Conservation (phyloP, 2,329 filamentous ascomycete genomes). For the Xenoacremonium recifei region DNA sequence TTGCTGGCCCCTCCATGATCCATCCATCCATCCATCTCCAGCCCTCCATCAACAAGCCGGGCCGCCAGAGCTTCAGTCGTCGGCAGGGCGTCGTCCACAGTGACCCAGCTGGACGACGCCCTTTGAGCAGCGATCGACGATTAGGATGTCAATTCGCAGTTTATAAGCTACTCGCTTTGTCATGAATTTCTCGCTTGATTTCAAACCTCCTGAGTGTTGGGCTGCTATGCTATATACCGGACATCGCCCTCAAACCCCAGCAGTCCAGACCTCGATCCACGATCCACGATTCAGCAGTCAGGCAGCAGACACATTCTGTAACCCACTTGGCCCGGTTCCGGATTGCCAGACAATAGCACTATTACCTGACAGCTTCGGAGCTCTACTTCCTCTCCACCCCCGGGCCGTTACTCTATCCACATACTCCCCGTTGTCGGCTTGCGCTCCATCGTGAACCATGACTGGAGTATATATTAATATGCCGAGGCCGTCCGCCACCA, state of each 20-base stretch:
- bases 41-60: background rate
- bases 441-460: no score
- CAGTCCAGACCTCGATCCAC: conserved; percentile 1
- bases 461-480: conserved; percentile 25
- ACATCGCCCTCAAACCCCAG: background rate
- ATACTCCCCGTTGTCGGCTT: no score
- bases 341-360: no score
- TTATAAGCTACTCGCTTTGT: background rate
- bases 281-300: no score
- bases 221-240: background rate
- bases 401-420: no score
- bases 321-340: conserved; percentile 11
- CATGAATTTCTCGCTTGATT: background rate
- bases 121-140: background rate
- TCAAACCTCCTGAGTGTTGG: background rate
- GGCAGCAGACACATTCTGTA: conserved; percentile 1
- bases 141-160: background rate
- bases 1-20: background rate
- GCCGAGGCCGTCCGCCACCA: conserved; percentile 12
- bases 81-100: background rate
- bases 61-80: background rate
- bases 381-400: no score
- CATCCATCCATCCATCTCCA: background rate
- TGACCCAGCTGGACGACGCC: background rate
- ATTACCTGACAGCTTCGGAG: no score